Evolutionary conservation across 208 protist genomes (phyloP).

Genomic region (Kentomonas sorsogonicus): DNA sequence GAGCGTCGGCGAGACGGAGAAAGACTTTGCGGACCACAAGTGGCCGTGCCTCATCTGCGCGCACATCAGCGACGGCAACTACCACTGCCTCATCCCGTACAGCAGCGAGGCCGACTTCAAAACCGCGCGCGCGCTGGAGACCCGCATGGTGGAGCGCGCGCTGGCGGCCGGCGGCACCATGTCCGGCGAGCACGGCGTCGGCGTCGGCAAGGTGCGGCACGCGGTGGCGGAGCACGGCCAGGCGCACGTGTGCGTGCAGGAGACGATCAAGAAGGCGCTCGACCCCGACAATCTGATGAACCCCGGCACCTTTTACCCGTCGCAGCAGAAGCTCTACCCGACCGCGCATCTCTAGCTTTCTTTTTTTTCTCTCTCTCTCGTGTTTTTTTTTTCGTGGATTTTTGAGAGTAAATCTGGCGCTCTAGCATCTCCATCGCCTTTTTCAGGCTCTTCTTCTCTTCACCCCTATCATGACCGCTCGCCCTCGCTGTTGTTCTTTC

Average conservation of each 20-base stretch:
- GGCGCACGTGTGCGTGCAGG: slow-evolving; percentile 55
- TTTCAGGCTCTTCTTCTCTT: neutral
- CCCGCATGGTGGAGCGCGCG: slow-evolving; percentile 46
- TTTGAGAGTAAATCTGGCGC: neutral
- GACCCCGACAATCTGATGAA: slow-evolving; percentile 82
- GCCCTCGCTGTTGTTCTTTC: neutral
- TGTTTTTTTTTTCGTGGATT: neutral
- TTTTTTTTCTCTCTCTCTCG: slow-evolving; percentile 4
- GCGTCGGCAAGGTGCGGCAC: slow-evolving; percentile 24
- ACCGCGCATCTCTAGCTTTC: slow-evolving; percentile 3
- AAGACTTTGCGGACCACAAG: slow-evolving; percentile 25
- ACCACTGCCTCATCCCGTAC: slow-evolving; percentile 59
- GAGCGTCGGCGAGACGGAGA: slow-evolving; percentile 41
- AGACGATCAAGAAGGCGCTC: slow-evolving; percentile 57
- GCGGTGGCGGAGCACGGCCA: slow-evolving; percentile 42
- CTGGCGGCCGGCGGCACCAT: slow-evolving; percentile 50
- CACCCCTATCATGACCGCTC: neutral
- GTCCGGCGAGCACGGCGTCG: slow-evolving; percentile 68
- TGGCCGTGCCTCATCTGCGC: slow-evolving; percentile 33
- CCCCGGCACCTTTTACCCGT: slow-evolving; percentile 58
- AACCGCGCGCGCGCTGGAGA: slow-evolving; percentile 28
- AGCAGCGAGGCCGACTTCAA: slow-evolving; percentile 25
- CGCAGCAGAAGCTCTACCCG: slow-evolving; percentile 20
- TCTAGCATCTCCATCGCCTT: neutral
- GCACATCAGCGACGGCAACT: slow-evolving; percentile 83